A percentile compares a stretch with the other conserved stretches of the same genome.
Evolutionary conservation across 2,329 filamentous ascomycete genomes (phyloP).

Genomic region (Clarireedia monteithiana): DNA sequence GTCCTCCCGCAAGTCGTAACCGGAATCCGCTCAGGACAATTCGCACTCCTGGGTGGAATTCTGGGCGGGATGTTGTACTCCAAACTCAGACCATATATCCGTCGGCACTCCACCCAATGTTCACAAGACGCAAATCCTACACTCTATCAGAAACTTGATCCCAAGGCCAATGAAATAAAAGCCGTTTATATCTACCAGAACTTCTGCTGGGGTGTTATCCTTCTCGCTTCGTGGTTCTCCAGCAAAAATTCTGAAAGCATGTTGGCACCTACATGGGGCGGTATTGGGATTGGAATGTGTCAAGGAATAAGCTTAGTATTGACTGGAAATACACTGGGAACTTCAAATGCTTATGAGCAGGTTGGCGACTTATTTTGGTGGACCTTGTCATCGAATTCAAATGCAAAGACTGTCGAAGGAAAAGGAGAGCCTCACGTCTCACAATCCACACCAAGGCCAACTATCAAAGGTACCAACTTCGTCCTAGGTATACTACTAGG

Average conservation of each 20-base stretch:
- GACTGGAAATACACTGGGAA: conserved; percentile 48
- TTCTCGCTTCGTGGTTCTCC: conserved; percentile 6
- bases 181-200: conserved; percentile 15
- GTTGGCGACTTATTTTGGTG: conserved; percentile 45
- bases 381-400: background rate
- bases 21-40: conserved; percentile 43
- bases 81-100: conserved; percentile 3
- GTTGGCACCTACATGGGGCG: conserved; percentile 36
- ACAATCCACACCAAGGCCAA: conserved; percentile 5
- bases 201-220: conserved; percentile 14
- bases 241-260: conserved; percentile 6
- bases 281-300: conserved; percentile 48
- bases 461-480: conserved; percentile 36
- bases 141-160: conserved; percentile 13
- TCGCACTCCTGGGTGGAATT: conserved; percentile 45
- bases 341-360: conserved; percentile 56
- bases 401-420: background rate
- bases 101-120: background rate
- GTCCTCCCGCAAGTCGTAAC: conserved; percentile 52
- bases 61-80: conserved; percentile 46
- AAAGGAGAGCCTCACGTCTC: background rate
- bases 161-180: conserved; percentile 3
- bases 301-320: conserved; percentile 49
- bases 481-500: conserved; percentile 43
- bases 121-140: conserved; percentile 12